Evolutionary conservation across 805 yeast species (phyloP).

Genomic region (Maudiozyma barnettii): DNA sequence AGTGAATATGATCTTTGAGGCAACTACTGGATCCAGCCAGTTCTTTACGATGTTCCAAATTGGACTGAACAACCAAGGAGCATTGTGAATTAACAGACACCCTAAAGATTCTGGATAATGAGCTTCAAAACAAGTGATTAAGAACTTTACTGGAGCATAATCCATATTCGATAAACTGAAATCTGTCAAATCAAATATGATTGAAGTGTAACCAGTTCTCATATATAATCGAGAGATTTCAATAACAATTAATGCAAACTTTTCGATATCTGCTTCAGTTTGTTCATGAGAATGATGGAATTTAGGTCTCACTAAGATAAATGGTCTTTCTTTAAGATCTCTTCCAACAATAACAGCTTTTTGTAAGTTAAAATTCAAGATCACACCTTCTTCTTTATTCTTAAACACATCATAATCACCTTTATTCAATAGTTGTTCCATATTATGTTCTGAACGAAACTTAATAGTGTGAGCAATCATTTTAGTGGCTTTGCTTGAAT

Average conservation of each 20-base stretch:
- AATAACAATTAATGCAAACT: constrained; percentile 64
- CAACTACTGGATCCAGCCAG: constrained; percentile 96
- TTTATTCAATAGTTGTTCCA: constrained; percentile 50
- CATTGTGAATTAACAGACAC: constrained; percentile 73
- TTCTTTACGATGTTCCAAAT: constrained; percentile 88
- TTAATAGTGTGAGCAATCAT: constrained; percentile 67
- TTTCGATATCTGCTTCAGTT: constrained; percentile 59
- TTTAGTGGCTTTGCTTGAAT: constrained; percentile 51
- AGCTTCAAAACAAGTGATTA: constrained; percentile 84
- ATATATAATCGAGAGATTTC: constrained; percentile 75
- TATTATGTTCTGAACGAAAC: constrained; percentile 65
- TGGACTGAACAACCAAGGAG: constrained; percentile 95
- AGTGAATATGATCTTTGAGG: constrained; percentile 80
- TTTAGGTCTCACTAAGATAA: constrained; percentile 72
- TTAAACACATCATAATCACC: constrained; percentile 63
- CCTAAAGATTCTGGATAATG: constrained; percentile 95
- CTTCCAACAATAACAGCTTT: constrained; percentile 69
- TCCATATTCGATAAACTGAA: constrained; percentile 91
- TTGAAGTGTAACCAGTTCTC: constrained; percentile 70
- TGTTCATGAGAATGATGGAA: constrained; percentile 64
- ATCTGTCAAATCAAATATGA: constrained; percentile 77
- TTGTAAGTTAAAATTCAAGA: constrained; percentile 40
- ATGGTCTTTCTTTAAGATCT: constrained; percentile 67
- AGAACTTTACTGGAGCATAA: constrained; percentile 79
- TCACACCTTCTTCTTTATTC: constrained; percentile 35